A percentile compares a stretch with the other conserved stretches of the same genome.
Evolutionary conservation across 2,329 filamentous ascomycete species (phyloP).

Genomic region (Fusarium duplospermum): DNA sequence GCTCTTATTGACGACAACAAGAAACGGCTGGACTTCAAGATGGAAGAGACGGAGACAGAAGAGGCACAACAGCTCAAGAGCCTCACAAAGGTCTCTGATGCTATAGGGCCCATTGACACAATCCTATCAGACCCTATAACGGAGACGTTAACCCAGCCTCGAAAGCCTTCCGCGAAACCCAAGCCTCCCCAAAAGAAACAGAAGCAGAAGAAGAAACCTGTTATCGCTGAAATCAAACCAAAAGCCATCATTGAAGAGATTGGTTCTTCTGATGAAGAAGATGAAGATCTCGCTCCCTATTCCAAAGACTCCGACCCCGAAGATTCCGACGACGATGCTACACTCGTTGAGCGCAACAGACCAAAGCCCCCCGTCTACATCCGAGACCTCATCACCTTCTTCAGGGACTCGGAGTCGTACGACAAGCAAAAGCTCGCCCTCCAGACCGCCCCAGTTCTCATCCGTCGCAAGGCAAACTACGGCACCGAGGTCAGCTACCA

Average conservation of each 20-base stretch:
- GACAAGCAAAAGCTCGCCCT: constrained; percentile 87
- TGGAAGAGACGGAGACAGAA: constrained; percentile 78
- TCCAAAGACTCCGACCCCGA: constrained; percentile 88
- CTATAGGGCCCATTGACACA: constrained; percentile 66
- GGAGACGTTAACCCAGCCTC: constrained; percentile 1
- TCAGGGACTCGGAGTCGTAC: constrained; percentile 85
- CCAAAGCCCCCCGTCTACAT: constrained; percentile 90
- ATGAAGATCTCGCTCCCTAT: constrained; percentile 80
- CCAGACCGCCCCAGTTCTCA: constrained; percentile 79
- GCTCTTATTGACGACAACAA: constrained; percentile 74
- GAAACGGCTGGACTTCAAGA: constrained; percentile 82
- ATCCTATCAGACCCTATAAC: constrained; percentile 52
- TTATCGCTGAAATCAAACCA: constrained; percentile 46
- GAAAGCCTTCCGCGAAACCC: constrained; percentile 2
- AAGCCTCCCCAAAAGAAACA: constrained; percentile 38
- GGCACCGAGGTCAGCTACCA: constrained; percentile 90
- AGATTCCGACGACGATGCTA: constrained; percentile 94
- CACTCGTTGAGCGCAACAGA: constrained; percentile 85
- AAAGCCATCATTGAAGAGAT: constrained; percentile 74
- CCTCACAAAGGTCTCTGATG: constrained; percentile 72
- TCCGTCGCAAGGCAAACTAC: constrained; percentile 88
- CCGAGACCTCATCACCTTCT: constrained; percentile 81
- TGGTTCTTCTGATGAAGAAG: constrained; percentile 67
- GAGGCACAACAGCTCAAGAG: constrained; percentile 82
- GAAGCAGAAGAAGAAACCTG: constrained; percentile 45